Conservation (phyloP, 2,329 filamentous ascomycete genomes). For the Fusarium armeniacum region DNA sequence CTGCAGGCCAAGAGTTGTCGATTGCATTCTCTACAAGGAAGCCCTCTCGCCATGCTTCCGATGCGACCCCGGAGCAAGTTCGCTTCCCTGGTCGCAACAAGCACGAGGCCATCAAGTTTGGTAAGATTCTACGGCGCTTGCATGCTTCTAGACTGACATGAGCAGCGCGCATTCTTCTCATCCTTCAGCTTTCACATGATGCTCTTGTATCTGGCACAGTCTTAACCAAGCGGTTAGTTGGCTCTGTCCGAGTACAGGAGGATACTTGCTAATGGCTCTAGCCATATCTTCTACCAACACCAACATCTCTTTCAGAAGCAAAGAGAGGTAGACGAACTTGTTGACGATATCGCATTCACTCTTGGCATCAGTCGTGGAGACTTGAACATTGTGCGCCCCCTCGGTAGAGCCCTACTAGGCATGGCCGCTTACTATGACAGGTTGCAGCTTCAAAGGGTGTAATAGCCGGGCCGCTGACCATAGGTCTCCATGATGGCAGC, state of each 20-base stretch:
- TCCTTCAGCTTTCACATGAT: conserved; percentile 72
- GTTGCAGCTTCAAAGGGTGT: conserved; percentile 81
- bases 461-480: conserved; percentile 69
- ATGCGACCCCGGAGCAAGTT: conserved; percentile 42
- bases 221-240: conserved; percentile 72
- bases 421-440: conserved; percentile 57
- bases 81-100: conserved; percentile 64
- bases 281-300: conserved; percentile 85
- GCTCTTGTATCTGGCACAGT: conserved; percentile 68
- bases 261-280: conserved; percentile 53
- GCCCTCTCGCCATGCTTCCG: conserved; percentile 20
- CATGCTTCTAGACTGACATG: conserved; percentile 3
- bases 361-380: conserved; percentile 73
- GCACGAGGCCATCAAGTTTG: conserved; percentile 66
- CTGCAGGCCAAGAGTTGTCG: conserved; percentile 46
- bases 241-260: neutral
- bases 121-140: conserved; percentile 52
- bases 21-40: conserved; percentile 50
- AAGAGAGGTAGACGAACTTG: conserved; percentile 75
- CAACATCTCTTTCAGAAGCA: conserved; percentile 79
- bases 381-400: conserved; percentile 75
- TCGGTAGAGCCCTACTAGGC: too few relatives aligned
- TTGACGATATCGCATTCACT: conserved; percentile 81
- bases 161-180: conserved; percentile 68
- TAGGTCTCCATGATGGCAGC: conserved; percentile 63